Evolutionary conservation across 768 basidiomycete species (phyloP).

Genomic region (Serendipita sp.): DNA sequence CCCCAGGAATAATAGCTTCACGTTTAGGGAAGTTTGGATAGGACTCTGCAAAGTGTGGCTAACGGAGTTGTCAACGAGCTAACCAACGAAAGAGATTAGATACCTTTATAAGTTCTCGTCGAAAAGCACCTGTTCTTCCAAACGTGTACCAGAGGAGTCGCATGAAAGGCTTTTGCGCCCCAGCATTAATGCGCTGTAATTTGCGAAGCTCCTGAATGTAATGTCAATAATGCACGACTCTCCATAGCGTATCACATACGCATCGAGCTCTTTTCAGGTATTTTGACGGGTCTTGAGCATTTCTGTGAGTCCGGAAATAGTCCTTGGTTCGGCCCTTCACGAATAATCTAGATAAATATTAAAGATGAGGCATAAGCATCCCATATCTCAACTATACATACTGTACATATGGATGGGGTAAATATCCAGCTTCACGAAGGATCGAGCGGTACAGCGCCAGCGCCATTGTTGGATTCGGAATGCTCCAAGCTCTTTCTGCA

Average conservation of each 20-base stretch:
- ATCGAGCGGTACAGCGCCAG: constrained; percentile 25
- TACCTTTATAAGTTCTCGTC: constrained; percentile 53
- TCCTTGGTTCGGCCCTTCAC: constrained; percentile 24
- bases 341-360: constrained; percentile 4
- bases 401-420: constrained; percentile 34
- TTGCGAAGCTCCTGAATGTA: constrained; percentile 32
- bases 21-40: constrained; percentile 28
- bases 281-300: constrained; percentile 6
- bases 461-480: not conserved
- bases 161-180: constrained; percentile 33
- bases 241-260: not conserved
- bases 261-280: not conserved
- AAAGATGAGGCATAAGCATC: not conserved
- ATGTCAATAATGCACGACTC: not conserved
- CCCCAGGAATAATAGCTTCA: constrained; percentile 33
- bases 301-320: constrained; percentile 44
- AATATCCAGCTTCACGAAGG: constrained; percentile 25
- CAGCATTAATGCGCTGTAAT: constrained; percentile 38
- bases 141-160: constrained; percentile 54
- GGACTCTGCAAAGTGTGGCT: constrained; percentile 23
- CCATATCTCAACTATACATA: constrained; percentile 11
- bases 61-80: constrained; percentile 2
- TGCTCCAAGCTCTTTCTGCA: not conserved
- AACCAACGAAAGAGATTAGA: not conserved
- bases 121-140: constrained; percentile 56